phyloP scores from a whole-genome alignment of 129 eudicot genomes.

The Mikania micrantha region DNA sequence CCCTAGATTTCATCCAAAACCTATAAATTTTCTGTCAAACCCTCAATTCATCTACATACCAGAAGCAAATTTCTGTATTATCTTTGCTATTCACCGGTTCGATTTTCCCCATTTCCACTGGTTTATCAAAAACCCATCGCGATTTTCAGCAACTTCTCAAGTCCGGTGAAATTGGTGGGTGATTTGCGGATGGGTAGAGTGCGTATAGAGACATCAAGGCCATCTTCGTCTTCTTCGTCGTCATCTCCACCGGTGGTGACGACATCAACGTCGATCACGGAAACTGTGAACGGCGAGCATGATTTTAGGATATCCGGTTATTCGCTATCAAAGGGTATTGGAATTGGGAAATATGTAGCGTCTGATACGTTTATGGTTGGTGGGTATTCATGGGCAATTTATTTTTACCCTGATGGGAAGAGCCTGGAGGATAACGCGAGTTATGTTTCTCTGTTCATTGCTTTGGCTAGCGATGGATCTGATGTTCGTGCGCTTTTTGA shows the following conservation, averaged over 20 bases:
- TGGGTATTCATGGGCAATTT: conserved; percentile 80
- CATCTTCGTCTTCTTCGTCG: conserved; percentile 18
- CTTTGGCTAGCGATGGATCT: conserved; percentile 73
- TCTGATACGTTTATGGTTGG: conserved; percentile 75
- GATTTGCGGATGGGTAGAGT: conserved; percentile 42
- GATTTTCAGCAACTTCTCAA: neutral
- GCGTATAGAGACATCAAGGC: conserved; percentile 26
- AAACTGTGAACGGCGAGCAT: conserved; percentile 74
- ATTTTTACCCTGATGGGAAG: conserved; percentile 95
- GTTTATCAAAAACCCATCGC: conserved; percentile 3
- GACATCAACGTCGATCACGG: conserved; percentile 50
- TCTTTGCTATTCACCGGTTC: neutral
- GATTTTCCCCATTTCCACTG: neutral
- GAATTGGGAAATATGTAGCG: conserved; percentile 65
- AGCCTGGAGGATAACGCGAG: conserved; percentile 73
- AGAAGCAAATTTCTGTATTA: neutral
- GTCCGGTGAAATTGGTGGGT: neutral
- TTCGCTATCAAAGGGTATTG: conserved; percentile 70
- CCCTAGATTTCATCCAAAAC: too few relatives aligned
- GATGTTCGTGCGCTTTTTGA: conserved; percentile 91
- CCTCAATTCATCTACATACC: neutral
- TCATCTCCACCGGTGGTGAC: conserved; percentile 27
- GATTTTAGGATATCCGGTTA: conserved; percentile 68
- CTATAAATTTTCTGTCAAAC: neutral
- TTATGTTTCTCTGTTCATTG: conserved; percentile 80